Evolutionary conservation across 805 yeast species (phyloP).

Genomic region (Ogataea nonfermentans): DNA sequence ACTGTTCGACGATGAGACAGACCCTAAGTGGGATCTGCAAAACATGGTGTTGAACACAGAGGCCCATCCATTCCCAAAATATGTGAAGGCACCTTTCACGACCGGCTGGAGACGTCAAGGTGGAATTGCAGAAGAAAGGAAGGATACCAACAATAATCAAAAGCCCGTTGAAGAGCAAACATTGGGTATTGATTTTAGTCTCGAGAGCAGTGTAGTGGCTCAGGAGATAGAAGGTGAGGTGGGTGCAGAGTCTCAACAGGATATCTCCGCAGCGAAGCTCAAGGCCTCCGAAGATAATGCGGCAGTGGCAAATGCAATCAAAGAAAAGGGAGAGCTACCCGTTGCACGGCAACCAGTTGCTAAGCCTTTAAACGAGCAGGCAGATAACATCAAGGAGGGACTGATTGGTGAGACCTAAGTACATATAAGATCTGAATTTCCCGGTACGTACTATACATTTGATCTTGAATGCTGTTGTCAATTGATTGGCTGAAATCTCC

Average conservation of each 20-base stretch:
- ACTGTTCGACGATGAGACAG: slow-evolving; percentile 65
- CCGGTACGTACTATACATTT: too few relatives aligned
- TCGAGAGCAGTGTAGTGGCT: not conserved
- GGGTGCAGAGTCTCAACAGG: not conserved
- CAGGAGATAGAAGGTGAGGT: not conserved
- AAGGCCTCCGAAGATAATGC: slow-evolving; percentile 21
- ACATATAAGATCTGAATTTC: too few relatives aligned
- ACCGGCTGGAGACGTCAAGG: slow-evolving; percentile 59
- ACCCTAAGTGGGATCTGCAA: slow-evolving; percentile 60
- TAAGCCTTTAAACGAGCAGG: slow-evolving; percentile 30
- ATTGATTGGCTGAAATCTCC: too few relatives aligned
- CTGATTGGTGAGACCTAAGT: slow-evolving; percentile 2
- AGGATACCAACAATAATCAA: not conserved
- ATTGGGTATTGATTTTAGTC: not conserved
- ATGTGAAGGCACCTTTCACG: slow-evolving; percentile 48
- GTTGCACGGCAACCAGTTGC: slow-evolving; percentile 27
- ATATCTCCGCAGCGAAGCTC: slow-evolving; percentile 14
- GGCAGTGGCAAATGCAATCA: slow-evolving; percentile 26
- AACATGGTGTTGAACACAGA: slow-evolving; percentile 84
- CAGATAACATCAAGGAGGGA: slow-evolving; percentile 17
- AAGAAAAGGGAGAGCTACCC: slow-evolving; percentile 25
- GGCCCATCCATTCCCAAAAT: slow-evolving; percentile 88
- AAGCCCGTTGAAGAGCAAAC: not conserved
- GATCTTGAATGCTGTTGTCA: too few relatives aligned
- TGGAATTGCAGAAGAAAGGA: not conserved